phyloP scores from a whole-genome alignment of 2,329 filamentous ascomycete genomes.

The Monilinia fructicola region DNA sequence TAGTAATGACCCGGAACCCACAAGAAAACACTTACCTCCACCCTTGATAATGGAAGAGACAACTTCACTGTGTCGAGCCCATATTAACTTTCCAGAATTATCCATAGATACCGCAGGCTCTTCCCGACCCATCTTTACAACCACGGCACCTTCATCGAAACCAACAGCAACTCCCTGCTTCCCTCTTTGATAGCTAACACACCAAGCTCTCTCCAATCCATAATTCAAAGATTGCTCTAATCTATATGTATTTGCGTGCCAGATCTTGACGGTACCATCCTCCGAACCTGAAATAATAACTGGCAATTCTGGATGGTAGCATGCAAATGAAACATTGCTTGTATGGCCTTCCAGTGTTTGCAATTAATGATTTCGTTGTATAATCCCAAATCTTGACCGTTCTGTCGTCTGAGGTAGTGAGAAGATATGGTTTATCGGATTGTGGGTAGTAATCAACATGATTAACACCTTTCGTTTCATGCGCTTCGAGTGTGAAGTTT shows the following conservation, averaged over 20 bases:
- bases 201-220: conserved; percentile 94
- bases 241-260: conserved; percentile 97
- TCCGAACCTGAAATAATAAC: conserved; percentile 98
- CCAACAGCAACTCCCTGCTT: conserved; percentile 93
- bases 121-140: conserved; percentile 95
- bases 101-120: conserved; percentile 99
- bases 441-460: conserved; percentile 88
- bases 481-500: conserved; percentile 95
- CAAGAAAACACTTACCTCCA: conserved; percentile 52
- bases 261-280: conserved; percentile 95
- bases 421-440: conserved; percentile 78
- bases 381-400: conserved; percentile 99
- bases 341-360: conserved; percentile 96
- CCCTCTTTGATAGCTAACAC: conserved; percentile 91
- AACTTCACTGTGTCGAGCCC: conserved; percentile 93
- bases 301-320: conserved; percentile 94
- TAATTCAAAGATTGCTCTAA: conserved; percentile 96
- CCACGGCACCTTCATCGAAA: conserved; percentile 96
- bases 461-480: conserved; percentile 97
- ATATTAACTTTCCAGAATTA: conserved; percentile 89
- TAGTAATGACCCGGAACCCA: conserved; percentile 30
- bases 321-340: conserved; percentile 96
- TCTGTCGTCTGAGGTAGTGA: conserved; percentile 94
- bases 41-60: conserved; percentile 94
- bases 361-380: conserved; percentile 95